These are phyloP conservation scores for Carex sylvatica DNA, from an alignment of 202 grass and related monocot species.

Conservation along the genomic window DNA sequence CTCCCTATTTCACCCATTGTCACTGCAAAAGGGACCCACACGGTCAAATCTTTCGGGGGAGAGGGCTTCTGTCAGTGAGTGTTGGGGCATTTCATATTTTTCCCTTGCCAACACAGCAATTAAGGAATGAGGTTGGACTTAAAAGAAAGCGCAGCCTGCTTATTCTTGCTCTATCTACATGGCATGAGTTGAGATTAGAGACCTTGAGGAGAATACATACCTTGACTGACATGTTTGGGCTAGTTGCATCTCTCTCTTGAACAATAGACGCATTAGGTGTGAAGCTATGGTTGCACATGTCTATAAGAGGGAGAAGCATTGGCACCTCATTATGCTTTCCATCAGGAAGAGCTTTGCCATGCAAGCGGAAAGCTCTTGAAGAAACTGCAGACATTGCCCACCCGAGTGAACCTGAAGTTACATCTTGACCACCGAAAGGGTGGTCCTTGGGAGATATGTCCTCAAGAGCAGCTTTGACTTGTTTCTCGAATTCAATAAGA, in stretches of 20 bases:
- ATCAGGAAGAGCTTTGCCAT: conserved; percentile 41
- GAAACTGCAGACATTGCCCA: conserved; percentile 93
- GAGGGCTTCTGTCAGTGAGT: neutral
- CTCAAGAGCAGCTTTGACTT: conserved; percentile 40
- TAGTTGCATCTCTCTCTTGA: conserved; percentile 64
- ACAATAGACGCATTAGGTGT: conserved; percentile 75
- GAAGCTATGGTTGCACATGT: conserved; percentile 99
- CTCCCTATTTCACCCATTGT: neutral
- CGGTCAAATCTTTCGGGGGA: neutral
- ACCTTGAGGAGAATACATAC: conserved; percentile 33
- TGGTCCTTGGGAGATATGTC: conserved; percentile 32
- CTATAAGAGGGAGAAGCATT: conserved; percentile 86
- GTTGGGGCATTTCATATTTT: neutral
- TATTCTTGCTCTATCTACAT: neutral
- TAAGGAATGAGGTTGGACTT: neutral
- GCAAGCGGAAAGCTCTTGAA: conserved; percentile 82
- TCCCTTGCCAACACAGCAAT: neutral
- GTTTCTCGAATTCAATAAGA: conserved; percentile 79
- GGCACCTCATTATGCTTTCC: conserved; percentile 46
- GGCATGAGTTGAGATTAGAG: neutral
- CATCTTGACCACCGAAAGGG: conserved; percentile 80
- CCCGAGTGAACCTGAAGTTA: conserved; percentile 79
- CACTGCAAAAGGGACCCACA: neutral
- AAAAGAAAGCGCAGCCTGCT: neutral
- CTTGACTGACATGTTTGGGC: conserved; percentile 76